Evolutionary conservation across 371 early-diverging fungal genomes (phyloP), one percentile per base, ranked within the genome.

Genomic region (Catenaria anguillulae): DNA sequence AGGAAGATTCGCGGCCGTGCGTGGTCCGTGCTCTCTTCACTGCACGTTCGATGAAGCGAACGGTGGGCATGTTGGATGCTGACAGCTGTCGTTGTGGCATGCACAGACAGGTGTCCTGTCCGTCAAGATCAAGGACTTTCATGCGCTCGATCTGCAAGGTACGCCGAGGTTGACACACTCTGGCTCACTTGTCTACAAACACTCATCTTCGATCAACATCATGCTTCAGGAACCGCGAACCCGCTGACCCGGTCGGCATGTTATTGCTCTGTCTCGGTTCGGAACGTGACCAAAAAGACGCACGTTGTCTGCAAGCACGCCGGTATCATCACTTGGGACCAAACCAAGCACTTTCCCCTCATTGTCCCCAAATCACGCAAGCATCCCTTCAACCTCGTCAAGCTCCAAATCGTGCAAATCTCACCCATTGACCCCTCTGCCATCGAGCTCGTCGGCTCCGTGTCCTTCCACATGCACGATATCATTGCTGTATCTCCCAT

Each of bases 401-500:
- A 23, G 33, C 23, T 60, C 12, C 60, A 43, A 10, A 35, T 60
- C n/a, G 33, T 60, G 21, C 23, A 24, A 31, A 33, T 60, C n/a
- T 19, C 46, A 33, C 10, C 10, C 24, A 1, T 19, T 1, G 48
- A 50, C 24, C 54, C 62, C 2, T 17, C 54, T n/a, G 34, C 42
- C 29, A 40, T 59, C 19, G 40, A 31, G 21, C 37, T 31, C 12
- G 26, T 73, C 55, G 73, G 71, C 24, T 46, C 65, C 2, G 60
- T 68, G 2, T 34, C 62, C 5, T 73, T 74, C 61, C 74, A 74
- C 54, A 4, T 74, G 33, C 74, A 74, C 60, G 74, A 74, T 37
- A 64, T 74, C 23, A 66, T 73, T 40, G 56, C 67, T 46, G 65
- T 70, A 13, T 66, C 65, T 21, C 74, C 74, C 6, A 64, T 69